A percentile compares a stretch with the other conserved stretches of the same genome.
These are phyloP conservation scores for Phytophthora pini DNA, from an alignment of 352 stramenopile species.

Conservation along the genomic window DNA sequence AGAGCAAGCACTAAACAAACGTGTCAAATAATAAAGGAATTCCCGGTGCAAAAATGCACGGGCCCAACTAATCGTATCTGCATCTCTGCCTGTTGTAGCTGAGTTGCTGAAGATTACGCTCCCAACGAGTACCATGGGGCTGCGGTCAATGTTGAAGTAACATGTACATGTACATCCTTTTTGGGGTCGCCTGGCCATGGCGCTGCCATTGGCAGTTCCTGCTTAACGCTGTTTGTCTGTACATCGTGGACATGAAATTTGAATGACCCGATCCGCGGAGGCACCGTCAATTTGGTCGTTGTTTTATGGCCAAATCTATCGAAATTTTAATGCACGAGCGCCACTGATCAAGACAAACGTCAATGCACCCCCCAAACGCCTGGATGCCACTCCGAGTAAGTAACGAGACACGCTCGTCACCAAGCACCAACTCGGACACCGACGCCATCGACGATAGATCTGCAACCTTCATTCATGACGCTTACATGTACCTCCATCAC, in stretches of 20 bases:
- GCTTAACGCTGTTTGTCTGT: background rate
- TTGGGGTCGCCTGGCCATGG: background rate
- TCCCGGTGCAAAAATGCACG: constrained; percentile 9
- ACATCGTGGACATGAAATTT: constrained; percentile 19
- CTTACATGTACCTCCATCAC: constrained; percentile 2
- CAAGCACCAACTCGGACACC: constrained; percentile 4
- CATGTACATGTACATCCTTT: no score
- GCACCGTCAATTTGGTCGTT: no score
- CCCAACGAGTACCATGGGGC: background rate
- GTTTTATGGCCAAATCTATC: background rate
- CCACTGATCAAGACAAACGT: background rate
- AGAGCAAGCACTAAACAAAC: constrained; percentile 10
- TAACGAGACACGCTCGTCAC: constrained; percentile 6
- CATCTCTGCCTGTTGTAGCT: background rate
- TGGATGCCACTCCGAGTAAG: background rate
- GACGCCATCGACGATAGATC: background rate
- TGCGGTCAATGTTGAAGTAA: no score
- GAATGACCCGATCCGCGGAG: background rate
- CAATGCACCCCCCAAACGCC: background rate
- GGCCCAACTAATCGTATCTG: no score
- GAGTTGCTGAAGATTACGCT: background rate
- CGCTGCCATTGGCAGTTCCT: no score
- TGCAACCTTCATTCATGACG: constrained; percentile 1
- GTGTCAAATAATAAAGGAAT: constrained; percentile 22
- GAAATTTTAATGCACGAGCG: background rate